Conservation (phyloP, 257 asterid genomes). For the Penstemon newberryi region DNA sequence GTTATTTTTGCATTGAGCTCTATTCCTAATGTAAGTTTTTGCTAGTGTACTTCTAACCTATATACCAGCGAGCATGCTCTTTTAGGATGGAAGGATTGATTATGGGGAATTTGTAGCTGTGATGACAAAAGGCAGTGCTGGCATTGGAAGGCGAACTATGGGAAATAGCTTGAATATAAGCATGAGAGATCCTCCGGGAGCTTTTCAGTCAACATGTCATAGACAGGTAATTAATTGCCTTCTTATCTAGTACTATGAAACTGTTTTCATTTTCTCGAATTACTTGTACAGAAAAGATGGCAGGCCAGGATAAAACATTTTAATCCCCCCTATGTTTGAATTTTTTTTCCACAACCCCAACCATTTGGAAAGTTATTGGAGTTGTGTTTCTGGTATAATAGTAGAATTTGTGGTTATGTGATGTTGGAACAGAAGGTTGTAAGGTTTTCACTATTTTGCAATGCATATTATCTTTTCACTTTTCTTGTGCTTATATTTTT, state of each 20-base stretch:
- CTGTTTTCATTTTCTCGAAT: neutral
- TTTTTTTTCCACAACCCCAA: slow-evolving; percentile 2
- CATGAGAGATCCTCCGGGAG: slow-evolving; percentile 57
- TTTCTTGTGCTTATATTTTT: no score
- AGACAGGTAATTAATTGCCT: slow-evolving; percentile 26
- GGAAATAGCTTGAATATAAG: slow-evolving; percentile 61
- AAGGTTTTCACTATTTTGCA: no score
- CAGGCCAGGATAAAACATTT: slow-evolving; percentile 8
- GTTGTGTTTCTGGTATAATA: slow-evolving; percentile 14
- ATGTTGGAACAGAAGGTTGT: no score
- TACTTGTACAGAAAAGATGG: slow-evolving; percentile 20
- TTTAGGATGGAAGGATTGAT: slow-evolving; percentile 61
- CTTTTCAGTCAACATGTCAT: slow-evolving; percentile 29
- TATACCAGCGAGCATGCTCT: neutral
- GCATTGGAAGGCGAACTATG: slow-evolving; percentile 66
- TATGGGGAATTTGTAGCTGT: slow-evolving; percentile 65
- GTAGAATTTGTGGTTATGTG: neutral
- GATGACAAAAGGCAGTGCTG: slow-evolving; percentile 65
- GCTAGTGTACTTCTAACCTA: no score
- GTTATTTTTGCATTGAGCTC: no score
- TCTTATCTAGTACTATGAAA: neutral
- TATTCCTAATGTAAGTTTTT: no score
- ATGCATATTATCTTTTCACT: no score
- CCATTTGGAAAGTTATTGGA: slow-evolving; percentile 9
- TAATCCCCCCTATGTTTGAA: slow-evolving; percentile 9